phyloP scores from a whole-genome alignment of 352 stramenopile genomes.

The Phytophthora gonapodyides region DNA sequence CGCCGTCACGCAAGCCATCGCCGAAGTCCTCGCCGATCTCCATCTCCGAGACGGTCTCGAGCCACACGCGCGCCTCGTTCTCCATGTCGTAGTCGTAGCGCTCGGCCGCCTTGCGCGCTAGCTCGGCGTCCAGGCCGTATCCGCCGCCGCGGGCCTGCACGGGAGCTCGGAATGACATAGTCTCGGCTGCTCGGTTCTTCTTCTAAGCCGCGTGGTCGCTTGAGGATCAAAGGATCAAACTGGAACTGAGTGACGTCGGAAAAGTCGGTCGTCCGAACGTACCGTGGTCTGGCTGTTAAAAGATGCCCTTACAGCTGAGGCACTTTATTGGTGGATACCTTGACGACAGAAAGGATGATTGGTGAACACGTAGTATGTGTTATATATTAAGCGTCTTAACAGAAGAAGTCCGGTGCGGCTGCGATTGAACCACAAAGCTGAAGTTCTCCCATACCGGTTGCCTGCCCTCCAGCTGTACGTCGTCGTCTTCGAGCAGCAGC shows the following conservation, averaged over 20 bases:
- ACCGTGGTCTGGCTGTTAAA: too few relatives aligned
- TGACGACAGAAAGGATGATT: too few relatives aligned
- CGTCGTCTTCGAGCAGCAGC: constrained; percentile 12
- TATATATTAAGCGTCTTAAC: too few relatives aligned
- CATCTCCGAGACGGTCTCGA: constrained; percentile 79
- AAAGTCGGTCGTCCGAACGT: constrained; percentile 16
- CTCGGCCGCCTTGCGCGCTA: constrained; percentile 81
- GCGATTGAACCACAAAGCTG: too few relatives aligned
- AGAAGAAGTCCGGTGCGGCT: too few relatives aligned
- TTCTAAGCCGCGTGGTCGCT: neutral
- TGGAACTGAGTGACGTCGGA: constrained; percentile 24
- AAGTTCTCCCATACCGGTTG: neutral
- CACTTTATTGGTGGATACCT: too few relatives aligned
- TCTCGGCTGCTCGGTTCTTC: neutral
- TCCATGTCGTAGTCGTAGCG: constrained; percentile 91
- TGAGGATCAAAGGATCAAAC: constrained; percentile 26
- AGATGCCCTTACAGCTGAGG: too few relatives aligned
- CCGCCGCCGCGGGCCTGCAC: constrained; percentile 75
- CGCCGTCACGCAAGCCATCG: constrained; percentile 73
- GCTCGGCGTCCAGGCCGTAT: constrained; percentile 91
- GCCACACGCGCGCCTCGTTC: constrained; percentile 83
- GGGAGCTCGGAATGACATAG: constrained; percentile 43
- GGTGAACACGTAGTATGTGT: too few relatives aligned
- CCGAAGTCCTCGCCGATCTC: constrained; percentile 84
- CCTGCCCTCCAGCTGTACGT: constrained; percentile 5